Evolutionary conservation across 2,329 filamentous ascomycete species (phyloP).

Genomic region (Chaetomiaceae sp.): DNA sequence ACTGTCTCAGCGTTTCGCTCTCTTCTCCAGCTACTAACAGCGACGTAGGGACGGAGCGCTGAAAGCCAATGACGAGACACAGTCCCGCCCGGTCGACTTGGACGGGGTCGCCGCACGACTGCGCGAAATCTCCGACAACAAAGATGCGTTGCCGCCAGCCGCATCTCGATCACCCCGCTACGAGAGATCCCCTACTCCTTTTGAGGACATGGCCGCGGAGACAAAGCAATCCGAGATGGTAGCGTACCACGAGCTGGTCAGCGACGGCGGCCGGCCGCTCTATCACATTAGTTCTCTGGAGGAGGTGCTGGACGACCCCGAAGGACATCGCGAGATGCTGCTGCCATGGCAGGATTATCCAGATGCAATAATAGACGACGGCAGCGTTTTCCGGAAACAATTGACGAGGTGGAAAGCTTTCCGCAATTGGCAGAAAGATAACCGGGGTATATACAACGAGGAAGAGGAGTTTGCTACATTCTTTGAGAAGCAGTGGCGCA

Average conservation of each 20-base stretch:
- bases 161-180: not conserved
- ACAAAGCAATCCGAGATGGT: not conserved
- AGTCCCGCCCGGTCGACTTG: too few species aligned
- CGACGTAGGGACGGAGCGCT: too few species aligned
- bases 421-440: not conserved
- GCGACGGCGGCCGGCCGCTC: not conserved
- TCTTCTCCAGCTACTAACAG: too few species aligned
- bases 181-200: not conserved
- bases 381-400: not conserved
- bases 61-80: too few species aligned
- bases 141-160: too few species aligned
- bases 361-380: not conserved
- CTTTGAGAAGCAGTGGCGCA: too few species aligned
- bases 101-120: too few species aligned
- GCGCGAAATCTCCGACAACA: too few species aligned
- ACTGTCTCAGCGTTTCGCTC: too few species aligned
- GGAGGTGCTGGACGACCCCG: not conserved
- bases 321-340: not conserved
- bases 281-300: not conserved
- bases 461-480: too few species aligned
- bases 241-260: not conserved
- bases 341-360: not conserved
- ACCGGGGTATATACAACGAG: too few species aligned
- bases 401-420: not conserved
- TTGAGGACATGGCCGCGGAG: too few species aligned